A percentile compares a stretch with the other conserved stretches of the same genome.
phyloP scores from a whole-genome alignment of 176 grass and related monocot species.

The Carex pumila region DNA sequence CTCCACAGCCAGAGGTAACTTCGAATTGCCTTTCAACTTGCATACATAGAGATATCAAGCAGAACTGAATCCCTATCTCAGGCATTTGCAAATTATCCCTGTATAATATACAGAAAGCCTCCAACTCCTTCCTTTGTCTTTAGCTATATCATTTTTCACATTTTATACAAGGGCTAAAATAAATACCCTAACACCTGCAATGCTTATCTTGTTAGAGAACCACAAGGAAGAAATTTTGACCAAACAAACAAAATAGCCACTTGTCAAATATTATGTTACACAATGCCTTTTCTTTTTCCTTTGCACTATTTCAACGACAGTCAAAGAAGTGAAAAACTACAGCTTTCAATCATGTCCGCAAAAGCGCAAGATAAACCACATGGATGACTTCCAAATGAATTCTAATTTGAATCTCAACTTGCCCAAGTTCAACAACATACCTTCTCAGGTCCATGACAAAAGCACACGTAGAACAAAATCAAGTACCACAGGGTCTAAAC shows the following conservation, averaged over 20 bases:
- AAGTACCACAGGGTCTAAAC: background rate
- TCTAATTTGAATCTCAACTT: background rate
- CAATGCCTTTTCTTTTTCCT: background rate
- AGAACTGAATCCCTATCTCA: background rate
- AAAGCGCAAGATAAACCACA: conserved; percentile 3
- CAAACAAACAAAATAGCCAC: background rate
- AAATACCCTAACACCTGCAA: background rate
- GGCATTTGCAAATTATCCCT: background rate
- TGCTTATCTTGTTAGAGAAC: background rate
- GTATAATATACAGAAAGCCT: background rate
- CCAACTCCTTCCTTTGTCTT: background rate
- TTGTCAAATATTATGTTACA: background rate
- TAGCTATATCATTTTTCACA: background rate
- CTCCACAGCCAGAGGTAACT: background rate
- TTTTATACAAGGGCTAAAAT: background rate
- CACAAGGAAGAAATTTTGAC: background rate
- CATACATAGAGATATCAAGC: background rate
- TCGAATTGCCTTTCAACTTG: background rate
- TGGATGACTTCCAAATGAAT: conserved; percentile 11
- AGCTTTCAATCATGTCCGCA: background rate
- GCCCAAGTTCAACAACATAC: conserved; percentile 10
- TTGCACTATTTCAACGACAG: conserved; percentile 1
- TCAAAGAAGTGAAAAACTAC: conserved; percentile 12
- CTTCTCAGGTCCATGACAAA: background rate
- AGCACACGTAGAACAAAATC: conserved; percentile 1